Evolutionary conservation across 202 grass and related monocot species (phyloP).

Genomic region (Brachypodium distachyon): DNA sequence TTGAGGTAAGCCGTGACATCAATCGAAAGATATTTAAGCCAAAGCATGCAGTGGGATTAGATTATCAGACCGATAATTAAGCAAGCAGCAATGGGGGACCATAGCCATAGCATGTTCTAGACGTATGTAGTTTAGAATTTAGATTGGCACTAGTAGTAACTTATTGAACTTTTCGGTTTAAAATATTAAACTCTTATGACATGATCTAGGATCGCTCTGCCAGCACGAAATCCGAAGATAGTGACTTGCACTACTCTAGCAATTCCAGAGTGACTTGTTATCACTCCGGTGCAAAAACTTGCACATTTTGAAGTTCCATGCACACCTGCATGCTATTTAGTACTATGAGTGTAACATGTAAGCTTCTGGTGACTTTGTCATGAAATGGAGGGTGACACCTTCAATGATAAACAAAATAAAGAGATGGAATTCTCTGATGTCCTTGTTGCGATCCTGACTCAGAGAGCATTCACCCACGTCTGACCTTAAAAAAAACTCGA

Average conservation of each 20-base stretch:
- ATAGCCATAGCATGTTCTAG: constrained; percentile 25
- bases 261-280: background rate
- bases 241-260: background rate
- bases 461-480: background rate
- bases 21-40: background rate
- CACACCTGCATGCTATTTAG: background rate
- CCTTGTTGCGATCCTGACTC: constrained; percentile 2
- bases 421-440: background rate
- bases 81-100: constrained; percentile 18
- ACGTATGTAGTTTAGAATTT: background rate
- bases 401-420: background rate
- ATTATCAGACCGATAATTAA: background rate
- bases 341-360: background rate
- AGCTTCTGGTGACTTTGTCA: background rate
- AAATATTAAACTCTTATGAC: constrained; percentile 1
- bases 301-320: background rate
- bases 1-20: constrained; percentile 52
- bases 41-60: constrained; percentile 12
- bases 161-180: background rate
- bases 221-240: no score
- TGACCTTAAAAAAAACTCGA: no score
- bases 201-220: background rate
- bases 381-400: background rate
- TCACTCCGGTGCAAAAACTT: background rate
- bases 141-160: background rate